Conservation (phyloP, 2,329 filamentous ascomycete genomes). For the Xylariaceae sp. region DNA sequence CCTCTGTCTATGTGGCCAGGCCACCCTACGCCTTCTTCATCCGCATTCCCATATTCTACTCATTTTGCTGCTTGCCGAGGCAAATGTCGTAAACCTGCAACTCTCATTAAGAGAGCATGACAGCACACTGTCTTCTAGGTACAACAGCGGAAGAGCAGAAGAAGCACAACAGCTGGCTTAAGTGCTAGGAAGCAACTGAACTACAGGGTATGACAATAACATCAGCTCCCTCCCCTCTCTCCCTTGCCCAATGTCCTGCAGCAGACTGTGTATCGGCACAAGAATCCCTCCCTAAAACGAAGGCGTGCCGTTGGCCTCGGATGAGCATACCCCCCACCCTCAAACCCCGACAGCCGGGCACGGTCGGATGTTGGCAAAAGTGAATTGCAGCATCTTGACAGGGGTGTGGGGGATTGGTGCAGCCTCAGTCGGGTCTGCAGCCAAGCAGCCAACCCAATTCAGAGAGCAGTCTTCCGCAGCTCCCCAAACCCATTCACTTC, state of each 20-base stretch:
- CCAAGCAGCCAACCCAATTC: no score
- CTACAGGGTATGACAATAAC: conserved; percentile 25
- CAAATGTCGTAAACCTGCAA: conserved; percentile 22
- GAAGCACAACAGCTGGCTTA: conserved; percentile 13
- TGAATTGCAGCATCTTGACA: conserved; percentile 12
- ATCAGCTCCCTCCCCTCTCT: conserved; percentile 10
- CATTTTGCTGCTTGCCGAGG: no score
- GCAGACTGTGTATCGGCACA: conserved; percentile 15
- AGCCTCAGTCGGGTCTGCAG: no score
- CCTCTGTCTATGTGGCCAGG: no score
- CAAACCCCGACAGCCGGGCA: conserved; percentile 6
- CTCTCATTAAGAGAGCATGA: conserved; percentile 25
- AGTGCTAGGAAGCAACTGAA: conserved; percentile 11
- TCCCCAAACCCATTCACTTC: no score
- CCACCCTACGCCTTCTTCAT: no score
- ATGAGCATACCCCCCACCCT: conserved; percentile 6
- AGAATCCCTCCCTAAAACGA: conserved; percentile 6
- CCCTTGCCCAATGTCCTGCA: conserved; percentile 9
- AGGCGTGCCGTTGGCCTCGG: conserved; percentile 14
- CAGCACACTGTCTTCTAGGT: conserved; percentile 15
- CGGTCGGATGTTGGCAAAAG: conserved; percentile 10
- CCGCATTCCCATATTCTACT: no score
- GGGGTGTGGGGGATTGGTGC: not conserved
- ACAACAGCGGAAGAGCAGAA: conserved; percentile 14
- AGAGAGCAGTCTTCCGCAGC: no score